Percentiles rank a stretch among this genome's conserved stretches.
These are phyloP conservation scores for Clitopilus passeckerianus DNA, from an alignment of 768 basidiomycete genomes.

Conservation along the genomic window DNA sequence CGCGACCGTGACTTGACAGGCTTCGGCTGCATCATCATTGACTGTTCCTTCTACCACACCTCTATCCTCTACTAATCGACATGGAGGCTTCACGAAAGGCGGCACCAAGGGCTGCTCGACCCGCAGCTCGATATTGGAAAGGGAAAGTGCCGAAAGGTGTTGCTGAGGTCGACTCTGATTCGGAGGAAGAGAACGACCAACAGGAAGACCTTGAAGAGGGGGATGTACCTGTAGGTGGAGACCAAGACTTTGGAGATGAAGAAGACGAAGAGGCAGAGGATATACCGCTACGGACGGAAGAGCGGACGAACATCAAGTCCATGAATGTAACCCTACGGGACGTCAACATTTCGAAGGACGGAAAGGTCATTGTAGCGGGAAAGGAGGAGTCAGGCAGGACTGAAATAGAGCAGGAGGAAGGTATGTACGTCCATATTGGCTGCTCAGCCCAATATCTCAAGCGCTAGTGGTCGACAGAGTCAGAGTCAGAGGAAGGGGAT, in stretches of 20 bases:
- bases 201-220: slow-evolving; percentile 30
- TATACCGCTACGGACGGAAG: slow-evolving; percentile 30
- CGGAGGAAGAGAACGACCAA: slow-evolving; percentile 52
- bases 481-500: slow-evolving; percentile 47
- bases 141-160: slow-evolving; percentile 83
- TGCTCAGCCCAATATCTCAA: slow-evolving; percentile 6
- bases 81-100: slow-evolving; percentile 50
- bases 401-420: slow-evolving; percentile 43
- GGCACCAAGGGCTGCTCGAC: slow-evolving; percentile 72
- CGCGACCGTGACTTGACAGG: no score
- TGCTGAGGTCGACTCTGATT: slow-evolving; percentile 55
- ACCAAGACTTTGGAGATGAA: slow-evolving; percentile 43
- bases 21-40: slow-evolving; percentile 5
- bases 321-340: slow-evolving; percentile 77
- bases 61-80: not conserved
- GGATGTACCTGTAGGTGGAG: slow-evolving; percentile 57
- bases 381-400: slow-evolving; percentile 77
- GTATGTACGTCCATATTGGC: slow-evolving; percentile 17
- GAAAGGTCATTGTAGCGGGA: slow-evolving; percentile 77
- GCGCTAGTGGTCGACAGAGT: slow-evolving; percentile 32
- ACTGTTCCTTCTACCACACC: not conserved
- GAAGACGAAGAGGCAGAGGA: slow-evolving; percentile 41
- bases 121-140: slow-evolving; percentile 85
- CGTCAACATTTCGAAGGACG: slow-evolving; percentile 76
- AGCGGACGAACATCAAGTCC: slow-evolving; percentile 33